Base-by-base conservation (phyloP, 352 stramenopile species). In the Phytophthora kernoviae region DNA sequence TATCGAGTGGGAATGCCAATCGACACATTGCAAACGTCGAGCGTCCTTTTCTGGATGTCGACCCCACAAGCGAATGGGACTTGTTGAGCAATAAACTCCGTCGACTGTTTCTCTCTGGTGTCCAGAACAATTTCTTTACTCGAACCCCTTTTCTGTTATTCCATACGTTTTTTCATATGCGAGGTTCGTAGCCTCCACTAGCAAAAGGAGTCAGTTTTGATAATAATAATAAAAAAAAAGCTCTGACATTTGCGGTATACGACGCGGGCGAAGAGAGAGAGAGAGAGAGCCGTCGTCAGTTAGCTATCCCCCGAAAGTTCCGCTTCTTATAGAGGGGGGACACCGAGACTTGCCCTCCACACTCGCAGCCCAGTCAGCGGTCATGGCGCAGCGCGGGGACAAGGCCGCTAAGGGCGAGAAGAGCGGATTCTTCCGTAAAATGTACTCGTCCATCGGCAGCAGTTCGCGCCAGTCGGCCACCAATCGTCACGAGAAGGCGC, bases 371-470 rank as follows among this genome's bases (percentile, higher is more conserved):
- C 24, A 45, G 21, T 12, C 33, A 56, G 8, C 17, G 17, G 58
- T 26, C 43, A 79, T 79, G 70, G 72, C 76, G 70, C 73, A 77
- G 47, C 73, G 68, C 17, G 73, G 65, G 40, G 68, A 73, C 50
- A 74, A 79, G 55, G 42, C 53, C 42, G 41, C 51, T 21, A 64
- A 64, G 48, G 63, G 67, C 47, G 70, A 79, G 49, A 79, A 84
- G 48, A 82, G 67, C 59, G 73, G 75, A 54, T 87, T 87, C 67
- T 87, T 87, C 58, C 77, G 77, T 43, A 84, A 73, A 60, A 77
- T 87, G 59, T 77, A 81, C 43, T 81, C 77, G 52, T 87, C 77
- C 39, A 87, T 87, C 46, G 72, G 72, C 46, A 82, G 56, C 57
- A 81, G 70, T 40, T 79, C 71, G 18, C 60, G 75, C 30, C 73